phyloP scores from a whole-genome alignment of 495 filamentous ascomycete species.

The Penicillium soppii region DNA sequence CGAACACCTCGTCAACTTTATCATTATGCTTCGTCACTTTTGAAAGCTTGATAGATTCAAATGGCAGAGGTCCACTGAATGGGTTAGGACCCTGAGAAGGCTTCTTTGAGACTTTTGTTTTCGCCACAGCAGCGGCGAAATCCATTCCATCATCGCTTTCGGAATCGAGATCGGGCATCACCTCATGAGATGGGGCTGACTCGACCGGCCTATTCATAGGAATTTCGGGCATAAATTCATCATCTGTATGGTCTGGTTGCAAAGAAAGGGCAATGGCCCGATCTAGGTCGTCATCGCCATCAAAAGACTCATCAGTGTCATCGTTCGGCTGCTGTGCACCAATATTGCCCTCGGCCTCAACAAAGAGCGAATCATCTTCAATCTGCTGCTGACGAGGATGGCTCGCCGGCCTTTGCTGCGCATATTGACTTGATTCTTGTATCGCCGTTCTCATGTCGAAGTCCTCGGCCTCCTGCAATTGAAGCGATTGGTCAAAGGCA shows the following conservation, averaged over 20 bases:
- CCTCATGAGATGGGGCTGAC: slow-evolving; percentile 13
- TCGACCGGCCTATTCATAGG: slow-evolving; percentile 25
- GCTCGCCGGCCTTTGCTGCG: slow-evolving; percentile 12
- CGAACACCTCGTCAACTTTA: slow-evolving; percentile 36
- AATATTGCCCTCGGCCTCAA: slow-evolving; percentile 47
- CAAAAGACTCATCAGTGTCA: slow-evolving; percentile 42
- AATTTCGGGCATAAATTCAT: slow-evolving; percentile 37
- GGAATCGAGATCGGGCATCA: slow-evolving; percentile 11
- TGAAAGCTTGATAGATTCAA: slow-evolving; percentile 77
- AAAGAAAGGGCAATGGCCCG: slow-evolving; percentile 84
- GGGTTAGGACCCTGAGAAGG: slow-evolving; percentile 19
- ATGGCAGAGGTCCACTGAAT: slow-evolving; percentile 80
- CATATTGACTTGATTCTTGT: slow-evolving; percentile 29
- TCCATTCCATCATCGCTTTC: slow-evolving; percentile 47
- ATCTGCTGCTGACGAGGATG: neutral
- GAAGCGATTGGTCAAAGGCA: slow-evolving; percentile 38
- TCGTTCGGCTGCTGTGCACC: slow-evolving; percentile 24
- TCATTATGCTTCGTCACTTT: slow-evolving; percentile 27
- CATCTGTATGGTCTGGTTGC: slow-evolving; percentile 28
- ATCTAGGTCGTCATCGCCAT: slow-evolving; percentile 67
- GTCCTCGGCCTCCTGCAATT: slow-evolving; percentile 33
- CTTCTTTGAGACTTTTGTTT: slow-evolving; percentile 35
- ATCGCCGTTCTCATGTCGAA: slow-evolving; percentile 43
- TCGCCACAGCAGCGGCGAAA: slow-evolving; percentile 43
- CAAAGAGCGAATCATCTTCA: slow-evolving; percentile 66